phyloP scores from a whole-genome alignment of 2,329 filamentous ascomycete genomes.

The Aspergillus flavus region DNA sequence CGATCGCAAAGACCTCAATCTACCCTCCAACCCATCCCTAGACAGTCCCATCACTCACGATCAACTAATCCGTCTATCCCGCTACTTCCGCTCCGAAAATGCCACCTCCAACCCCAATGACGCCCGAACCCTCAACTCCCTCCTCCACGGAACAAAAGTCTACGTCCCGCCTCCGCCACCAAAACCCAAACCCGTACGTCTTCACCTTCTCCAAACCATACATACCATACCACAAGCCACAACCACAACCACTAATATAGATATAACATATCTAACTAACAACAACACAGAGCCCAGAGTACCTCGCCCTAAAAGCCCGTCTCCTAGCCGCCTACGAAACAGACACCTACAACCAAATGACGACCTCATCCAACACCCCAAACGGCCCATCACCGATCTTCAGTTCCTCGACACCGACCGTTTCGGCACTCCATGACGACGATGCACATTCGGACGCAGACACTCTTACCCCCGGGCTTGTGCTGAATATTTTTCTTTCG shows the following conservation, averaged over 20 bases:
- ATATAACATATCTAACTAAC: neutral
- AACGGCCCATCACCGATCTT: constrained; percentile 51
- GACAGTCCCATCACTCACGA: constrained; percentile 46
- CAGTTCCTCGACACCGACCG: constrained; percentile 59
- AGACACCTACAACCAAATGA: constrained; percentile 79
- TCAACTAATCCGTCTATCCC: constrained; percentile 43
- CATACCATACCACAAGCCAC: neutral
- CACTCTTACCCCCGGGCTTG: constrained; percentile 59
- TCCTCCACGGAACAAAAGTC: constrained; percentile 71
- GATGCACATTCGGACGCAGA: constrained; percentile 39
- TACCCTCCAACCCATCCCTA: constrained; percentile 32
- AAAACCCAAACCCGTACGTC: constrained; percentile 73
- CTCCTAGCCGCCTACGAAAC: constrained; percentile 82
- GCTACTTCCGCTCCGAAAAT: constrained; percentile 26
- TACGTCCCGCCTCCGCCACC: constrained; percentile 79
- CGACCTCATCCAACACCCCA: constrained; percentile 57
- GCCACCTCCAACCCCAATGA: neutral
- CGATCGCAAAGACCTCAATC: constrained; percentile 35
- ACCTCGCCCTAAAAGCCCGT: constrained; percentile 82
- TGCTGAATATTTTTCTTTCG: constrained; percentile 87
- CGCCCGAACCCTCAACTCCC: constrained; percentile 61
- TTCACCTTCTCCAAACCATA: neutral
- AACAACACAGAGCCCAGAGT: constrained; percentile 65
- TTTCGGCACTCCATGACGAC: constrained; percentile 52
- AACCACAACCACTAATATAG: neutral